Evolutionary conservation across 371 early-diverging fungal genomes (phyloP).

Genomic region (Mucor saturninus): DNA sequence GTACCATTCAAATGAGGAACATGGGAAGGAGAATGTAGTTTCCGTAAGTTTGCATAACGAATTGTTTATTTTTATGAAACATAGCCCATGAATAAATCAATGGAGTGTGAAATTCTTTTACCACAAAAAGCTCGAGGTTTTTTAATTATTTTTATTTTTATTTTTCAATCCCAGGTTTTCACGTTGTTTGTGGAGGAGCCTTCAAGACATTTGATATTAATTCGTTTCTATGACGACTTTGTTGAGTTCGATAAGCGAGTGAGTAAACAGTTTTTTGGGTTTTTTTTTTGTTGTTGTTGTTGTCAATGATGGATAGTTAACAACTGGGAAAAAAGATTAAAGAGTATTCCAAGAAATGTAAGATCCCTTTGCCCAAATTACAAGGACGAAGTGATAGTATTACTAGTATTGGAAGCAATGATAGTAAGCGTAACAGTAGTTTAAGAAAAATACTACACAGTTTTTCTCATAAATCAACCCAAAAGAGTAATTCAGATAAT

Average conservation of each 20-base stretch:
- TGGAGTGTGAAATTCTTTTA: constrained; percentile 9
- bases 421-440: constrained; percentile 11
- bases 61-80: constrained; percentile 18
- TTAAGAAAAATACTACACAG: constrained; percentile 24
- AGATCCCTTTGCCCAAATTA: constrained; percentile 32
- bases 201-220: constrained; percentile 49
- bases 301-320: background rate
- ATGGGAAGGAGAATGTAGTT: constrained; percentile 22
- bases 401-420: constrained; percentile 10
- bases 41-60: constrained; percentile 20
- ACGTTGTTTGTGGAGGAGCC: constrained; percentile 60
- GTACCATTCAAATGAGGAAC: constrained; percentile 16
- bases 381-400: constrained; percentile 4
- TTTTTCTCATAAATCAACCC: constrained; percentile 29
- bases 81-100: constrained; percentile 18
- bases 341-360: constrained; percentile 37
- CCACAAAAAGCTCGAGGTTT: background rate
- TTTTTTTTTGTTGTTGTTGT: background rate
- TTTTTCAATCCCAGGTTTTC: constrained; percentile 51
- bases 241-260: constrained; percentile 66
- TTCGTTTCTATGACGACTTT: constrained; percentile 64
- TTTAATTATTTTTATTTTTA: background rate
- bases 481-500: constrained; percentile 46
- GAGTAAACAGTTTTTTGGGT: background rate
- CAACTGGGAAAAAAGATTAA: constrained; percentile 29